Conservation (phyloP, 257 asterid genomes). For the Solanum lycopersicoides region DNA sequence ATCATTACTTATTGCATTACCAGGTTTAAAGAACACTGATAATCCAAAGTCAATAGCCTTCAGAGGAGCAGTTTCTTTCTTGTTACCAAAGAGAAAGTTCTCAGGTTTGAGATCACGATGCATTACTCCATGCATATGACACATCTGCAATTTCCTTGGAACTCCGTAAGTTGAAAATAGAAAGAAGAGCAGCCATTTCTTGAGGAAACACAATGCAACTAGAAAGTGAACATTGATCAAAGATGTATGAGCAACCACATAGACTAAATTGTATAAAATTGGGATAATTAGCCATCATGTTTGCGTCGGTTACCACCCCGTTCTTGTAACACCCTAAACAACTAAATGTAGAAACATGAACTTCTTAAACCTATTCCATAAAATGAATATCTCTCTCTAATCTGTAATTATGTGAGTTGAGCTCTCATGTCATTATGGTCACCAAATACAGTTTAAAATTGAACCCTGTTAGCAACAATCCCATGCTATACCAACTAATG, state of each 20-base stretch:
- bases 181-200: not conserved
- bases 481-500: not conserved
- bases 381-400: not conserved
- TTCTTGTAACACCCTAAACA: not conserved
- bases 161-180: not conserved
- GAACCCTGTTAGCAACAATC: not conserved
- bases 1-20: constrained; percentile 14
- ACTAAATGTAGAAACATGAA: not conserved
- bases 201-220: not conserved
- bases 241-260: not conserved
- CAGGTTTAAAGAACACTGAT: constrained; percentile 59
- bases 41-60: constrained; percentile 71
- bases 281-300: not conserved
- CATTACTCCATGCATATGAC: constrained; percentile 71
- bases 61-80: constrained; percentile 51
- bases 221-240: not conserved
- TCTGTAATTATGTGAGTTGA: not conserved
- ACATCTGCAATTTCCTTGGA: constrained; percentile 24
- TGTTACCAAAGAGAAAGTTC: constrained; percentile 55
- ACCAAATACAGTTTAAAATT: not conserved
- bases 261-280: not conserved
- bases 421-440: not conserved
- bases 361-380: not conserved
- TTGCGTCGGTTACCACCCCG: not conserved
- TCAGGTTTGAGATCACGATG: constrained; percentile 82